phyloP scores from a whole-genome alignment of 306 rosid genomes.

The Begonia loranthoides region DNA sequence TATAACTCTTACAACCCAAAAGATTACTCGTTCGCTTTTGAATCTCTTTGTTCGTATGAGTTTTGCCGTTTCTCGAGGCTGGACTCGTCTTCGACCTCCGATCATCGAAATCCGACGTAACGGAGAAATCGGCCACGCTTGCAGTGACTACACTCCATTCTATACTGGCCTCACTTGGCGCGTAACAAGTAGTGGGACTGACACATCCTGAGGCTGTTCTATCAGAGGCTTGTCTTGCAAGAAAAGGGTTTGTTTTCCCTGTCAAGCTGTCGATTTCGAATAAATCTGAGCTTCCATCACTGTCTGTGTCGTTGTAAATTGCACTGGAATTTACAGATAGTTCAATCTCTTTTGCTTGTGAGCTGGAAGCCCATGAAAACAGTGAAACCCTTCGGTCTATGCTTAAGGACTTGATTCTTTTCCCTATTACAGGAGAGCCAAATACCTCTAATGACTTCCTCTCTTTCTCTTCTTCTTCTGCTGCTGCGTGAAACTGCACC shows the following conservation, averaged over 20 bases:
- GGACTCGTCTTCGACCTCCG: slow-evolving; percentile 4
- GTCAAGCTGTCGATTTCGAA: slow-evolving; percentile 78
- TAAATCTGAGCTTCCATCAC: slow-evolving; percentile 93
- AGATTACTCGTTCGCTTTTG: slow-evolving; percentile 22
- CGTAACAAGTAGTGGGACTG: slow-evolving; percentile 36
- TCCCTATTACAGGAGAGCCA: slow-evolving; percentile 12
- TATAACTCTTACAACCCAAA: slow-evolving; percentile 68
- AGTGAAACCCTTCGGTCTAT: too few species aligned
- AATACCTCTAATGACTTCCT: slow-evolving; percentile 63
- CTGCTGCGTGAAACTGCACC: neutral
- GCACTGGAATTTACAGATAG: slow-evolving; percentile 13
- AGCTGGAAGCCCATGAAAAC: too few species aligned
- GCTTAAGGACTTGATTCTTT: too few species aligned
- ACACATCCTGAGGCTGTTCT: too few species aligned
- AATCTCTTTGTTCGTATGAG: slow-evolving; percentile 16
- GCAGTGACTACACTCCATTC: slow-evolving; percentile 94
- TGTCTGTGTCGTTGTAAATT: slow-evolving; percentile 27
- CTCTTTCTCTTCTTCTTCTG: slow-evolving; percentile 18
- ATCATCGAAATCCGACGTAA: slow-evolving; percentile 66
- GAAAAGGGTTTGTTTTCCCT: slow-evolving; percentile 20
- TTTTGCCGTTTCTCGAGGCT: slow-evolving; percentile 23
- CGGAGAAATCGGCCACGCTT: slow-evolving; percentile 67
- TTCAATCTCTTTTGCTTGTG: too few species aligned
- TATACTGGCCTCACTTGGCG: slow-evolving; percentile 93
- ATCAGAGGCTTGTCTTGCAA: slow-evolving; percentile 29